Conservation (phyloP, 306 rosid genomes). For the Acacia confusa region DNA sequence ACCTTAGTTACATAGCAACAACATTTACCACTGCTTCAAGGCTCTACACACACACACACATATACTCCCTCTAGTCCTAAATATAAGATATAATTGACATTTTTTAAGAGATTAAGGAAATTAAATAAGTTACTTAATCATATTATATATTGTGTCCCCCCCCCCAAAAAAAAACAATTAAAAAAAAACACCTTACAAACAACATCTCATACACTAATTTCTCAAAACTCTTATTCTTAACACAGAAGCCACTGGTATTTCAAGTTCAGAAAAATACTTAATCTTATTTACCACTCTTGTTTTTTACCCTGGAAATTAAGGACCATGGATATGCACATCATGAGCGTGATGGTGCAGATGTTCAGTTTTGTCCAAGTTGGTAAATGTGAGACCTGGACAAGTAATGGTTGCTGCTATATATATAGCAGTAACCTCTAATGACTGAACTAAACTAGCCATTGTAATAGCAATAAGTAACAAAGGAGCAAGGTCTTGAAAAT, state of each 20-base stretch:
- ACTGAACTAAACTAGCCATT: neutral
- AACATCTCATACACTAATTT: conserved; percentile 31
- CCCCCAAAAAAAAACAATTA: too few species aligned
- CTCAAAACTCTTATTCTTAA: neutral
- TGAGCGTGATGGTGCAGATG: neutral
- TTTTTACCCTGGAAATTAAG: conserved; percentile 42
- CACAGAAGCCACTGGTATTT: neutral
- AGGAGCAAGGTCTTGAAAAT: neutral
- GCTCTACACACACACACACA: too few species aligned
- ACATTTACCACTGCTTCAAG: too few species aligned
- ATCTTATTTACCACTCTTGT: conserved; percentile 33
- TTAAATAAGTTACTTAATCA: too few species aligned
- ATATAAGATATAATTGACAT: too few species aligned
- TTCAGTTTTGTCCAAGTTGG: conserved; percentile 6
- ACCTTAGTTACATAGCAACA: too few species aligned
- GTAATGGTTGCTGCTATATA: neutral
- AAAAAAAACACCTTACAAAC: neutral
- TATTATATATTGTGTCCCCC: too few species aligned
- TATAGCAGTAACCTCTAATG: neutral
- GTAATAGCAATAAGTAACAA: neutral
- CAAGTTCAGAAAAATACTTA: conserved; percentile 4
- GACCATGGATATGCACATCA: conserved; percentile 1
- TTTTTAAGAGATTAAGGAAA: too few species aligned
- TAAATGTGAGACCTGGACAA: neutral
- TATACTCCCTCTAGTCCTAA: too few species aligned